Base-by-base conservation (phyloP, 345 rosid genomes). In the Lepidium aucheri region DNA sequence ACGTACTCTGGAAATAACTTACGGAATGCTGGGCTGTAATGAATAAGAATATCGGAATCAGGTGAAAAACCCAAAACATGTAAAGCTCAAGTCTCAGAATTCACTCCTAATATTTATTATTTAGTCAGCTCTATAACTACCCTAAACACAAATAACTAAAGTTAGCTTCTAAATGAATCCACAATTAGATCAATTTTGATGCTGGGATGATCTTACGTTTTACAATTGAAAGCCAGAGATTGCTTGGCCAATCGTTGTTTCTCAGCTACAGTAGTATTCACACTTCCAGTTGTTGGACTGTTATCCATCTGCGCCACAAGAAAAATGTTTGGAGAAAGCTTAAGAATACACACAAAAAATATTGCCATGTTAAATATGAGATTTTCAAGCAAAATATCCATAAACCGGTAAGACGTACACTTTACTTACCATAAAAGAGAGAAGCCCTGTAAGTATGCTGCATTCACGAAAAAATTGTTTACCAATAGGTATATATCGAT, bases 391-490 rank as follows among this genome's bases (percentile, higher is more conserved):
- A 68, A 47, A 16, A 3, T 44, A 15, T 53, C 41, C 34, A 44
- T 53, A 17, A 47, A 57, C 13, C 10, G 51, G 57, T 59, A 53
- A 63, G 62, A 49, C 35, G 30, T 30, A 43, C 28, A 39, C 53
- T 59, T 61, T 68, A 70, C 95, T 82, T 70, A 94, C 99, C 99
- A 94, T 94, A 67, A 94, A 94, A 15, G 99, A 94, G 68, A 94
- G 95, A 68, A 94, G 99, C 33, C 99, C 99, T 1, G 97, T 91
- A 10, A 94, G 97, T 45, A 94, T 94, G 89, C 99, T 94, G 96
- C 88, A 84, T 49, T 76, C 36, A 54, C 33, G 14, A 10, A 32
- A 28, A 34, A 34, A 38, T 15, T 45, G 20, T 24, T 67, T 67
- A 44, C 9, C 10, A 14, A 53, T 39, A 36, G 16, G 34, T 53